phyloP scores from a whole-genome alignment of 2,329 filamentous ascomycete genomes.

The Aureobasidium sp. region DNA sequence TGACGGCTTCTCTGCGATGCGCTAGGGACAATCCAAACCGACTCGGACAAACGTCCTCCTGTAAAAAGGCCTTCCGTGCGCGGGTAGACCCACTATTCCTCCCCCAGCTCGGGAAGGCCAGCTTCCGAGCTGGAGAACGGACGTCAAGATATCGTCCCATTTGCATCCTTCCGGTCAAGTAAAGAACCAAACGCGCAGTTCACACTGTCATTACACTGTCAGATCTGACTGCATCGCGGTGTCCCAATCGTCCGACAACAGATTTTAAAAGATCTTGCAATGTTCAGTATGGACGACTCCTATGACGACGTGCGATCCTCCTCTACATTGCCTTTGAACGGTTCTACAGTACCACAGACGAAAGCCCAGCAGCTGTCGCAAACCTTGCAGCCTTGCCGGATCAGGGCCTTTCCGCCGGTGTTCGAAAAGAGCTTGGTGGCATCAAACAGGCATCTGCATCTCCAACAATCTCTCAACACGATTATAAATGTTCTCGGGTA shows the following conservation, averaged over 20 bases:
- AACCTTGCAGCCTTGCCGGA: neutral
- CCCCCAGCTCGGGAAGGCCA: neutral
- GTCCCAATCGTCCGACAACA: neutral
- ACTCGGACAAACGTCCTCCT: slow-evolving; percentile 9
- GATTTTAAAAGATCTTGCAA: neutral
- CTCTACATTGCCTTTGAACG: neutral
- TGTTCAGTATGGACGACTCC: neutral
- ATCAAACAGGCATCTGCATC: neutral
- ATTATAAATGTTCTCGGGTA: neutral
- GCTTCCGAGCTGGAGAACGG: neutral
- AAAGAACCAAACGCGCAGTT: neutral
- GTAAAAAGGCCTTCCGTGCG: slow-evolving; percentile 3
- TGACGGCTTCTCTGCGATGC: neutral
- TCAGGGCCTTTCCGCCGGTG: neutral
- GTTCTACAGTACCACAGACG: neutral
- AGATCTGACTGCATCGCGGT: neutral
- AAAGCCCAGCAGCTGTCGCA: neutral
- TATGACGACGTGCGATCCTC: neutral
- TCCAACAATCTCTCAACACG: slow-evolving; percentile 5
- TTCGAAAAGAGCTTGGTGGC: neutral
- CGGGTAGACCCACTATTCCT: neutral
- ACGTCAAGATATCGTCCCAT: neutral
- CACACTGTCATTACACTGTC: neutral
- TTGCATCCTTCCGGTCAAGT: neutral
- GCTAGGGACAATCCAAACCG: neutral